Evolutionary conservation across 768 basidiomycete genomes (phyloP).

Genomic region (Lyophyllum decastes): DNA sequence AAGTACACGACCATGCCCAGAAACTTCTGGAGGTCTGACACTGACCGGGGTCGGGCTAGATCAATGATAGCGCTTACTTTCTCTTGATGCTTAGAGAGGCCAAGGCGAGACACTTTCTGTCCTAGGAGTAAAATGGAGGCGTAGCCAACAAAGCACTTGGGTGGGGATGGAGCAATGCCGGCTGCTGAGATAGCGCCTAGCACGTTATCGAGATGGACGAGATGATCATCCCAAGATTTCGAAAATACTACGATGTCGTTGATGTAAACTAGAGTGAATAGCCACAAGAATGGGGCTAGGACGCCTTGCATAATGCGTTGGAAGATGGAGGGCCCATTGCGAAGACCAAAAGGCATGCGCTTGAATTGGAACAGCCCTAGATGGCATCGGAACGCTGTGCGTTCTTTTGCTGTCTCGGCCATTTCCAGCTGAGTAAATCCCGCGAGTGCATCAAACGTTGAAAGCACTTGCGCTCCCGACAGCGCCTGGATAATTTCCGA

Average conservation of each 20-base stretch:
- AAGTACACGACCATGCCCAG: constrained; percentile 41
- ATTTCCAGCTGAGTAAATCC: constrained; percentile 43
- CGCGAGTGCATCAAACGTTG: constrained; percentile 34
- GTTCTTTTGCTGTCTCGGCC: constrained; percentile 25
- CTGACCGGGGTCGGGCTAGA: constrained; percentile 25
- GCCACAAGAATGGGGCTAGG: constrained; percentile 35
- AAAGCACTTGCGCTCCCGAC: constrained; percentile 29
- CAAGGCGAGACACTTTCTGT: constrained; percentile 39
- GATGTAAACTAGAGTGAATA: constrained; percentile 42
- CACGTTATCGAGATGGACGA: constrained; percentile 29
- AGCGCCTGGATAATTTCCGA: constrained; percentile 28
- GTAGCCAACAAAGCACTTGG: constrained; percentile 36
- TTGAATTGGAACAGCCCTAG: constrained; percentile 40
- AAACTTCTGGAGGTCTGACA: constrained; percentile 30
- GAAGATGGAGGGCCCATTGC: constrained; percentile 39
- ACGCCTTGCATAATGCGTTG: constrained; percentile 42
- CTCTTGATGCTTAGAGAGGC: constrained; percentile 36
- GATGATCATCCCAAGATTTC: constrained; percentile 26
- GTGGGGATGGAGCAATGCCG: constrained; percentile 31
- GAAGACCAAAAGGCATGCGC: constrained; percentile 40
- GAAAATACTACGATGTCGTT: constrained; percentile 43
- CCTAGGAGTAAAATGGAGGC: constrained; percentile 35
- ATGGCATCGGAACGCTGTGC: constrained; percentile 40
- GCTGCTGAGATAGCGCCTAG: constrained; percentile 25
- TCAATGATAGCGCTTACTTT: constrained; percentile 35